A percentile compares a stretch with the other conserved stretches of the same genome.
Evolutionary conservation across 768 basidiomycete genomes (phyloP).

Genomic region (Trichaptum fuscoviolaceum): DNA sequence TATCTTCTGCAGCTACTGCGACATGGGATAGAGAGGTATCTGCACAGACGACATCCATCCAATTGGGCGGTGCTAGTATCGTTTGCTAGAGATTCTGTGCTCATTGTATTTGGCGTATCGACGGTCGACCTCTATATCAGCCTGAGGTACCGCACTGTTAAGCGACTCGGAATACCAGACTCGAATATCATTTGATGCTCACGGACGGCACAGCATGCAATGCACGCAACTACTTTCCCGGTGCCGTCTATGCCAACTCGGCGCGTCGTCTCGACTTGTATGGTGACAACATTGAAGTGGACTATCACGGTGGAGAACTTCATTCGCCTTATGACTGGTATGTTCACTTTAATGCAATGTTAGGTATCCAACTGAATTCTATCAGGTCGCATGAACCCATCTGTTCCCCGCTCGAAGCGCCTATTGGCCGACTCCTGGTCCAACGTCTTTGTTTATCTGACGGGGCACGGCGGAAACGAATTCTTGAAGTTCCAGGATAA

Average conservation of each 20-base stretch:
- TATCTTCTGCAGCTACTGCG: no score
- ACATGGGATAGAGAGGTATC: not conserved
- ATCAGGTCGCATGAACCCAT: slow-evolving; percentile 75
- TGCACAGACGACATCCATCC: slow-evolving; percentile 13
- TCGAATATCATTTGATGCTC: slow-evolving; percentile 99
- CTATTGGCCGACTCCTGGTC: slow-evolving; percentile 85
- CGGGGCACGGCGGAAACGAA: slow-evolving; percentile 96
- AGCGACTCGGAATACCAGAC: slow-evolving; percentile 96
- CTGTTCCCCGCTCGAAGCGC: slow-evolving; percentile 88
- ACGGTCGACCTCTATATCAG: not conserved
- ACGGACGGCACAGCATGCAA: slow-evolving; percentile 97
- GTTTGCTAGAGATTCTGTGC: slow-evolving; percentile 50
- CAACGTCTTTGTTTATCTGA: slow-evolving; percentile 97
- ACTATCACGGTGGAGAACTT: slow-evolving; percentile 98
- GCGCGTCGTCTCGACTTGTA: slow-evolving; percentile 82
- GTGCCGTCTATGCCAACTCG: slow-evolving; percentile 89
- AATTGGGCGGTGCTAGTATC: slow-evolving; percentile 99
- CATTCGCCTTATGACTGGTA: slow-evolving; percentile 86
- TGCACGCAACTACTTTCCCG: slow-evolving; percentile 85
- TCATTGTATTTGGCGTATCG: slow-evolving; percentile 9
- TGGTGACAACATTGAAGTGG: slow-evolving; percentile 95
- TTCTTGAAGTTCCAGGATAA: slow-evolving; percentile 99
- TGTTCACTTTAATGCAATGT: slow-evolving; percentile 16
- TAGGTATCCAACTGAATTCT: not conserved
- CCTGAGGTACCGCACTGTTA: slow-evolving; percentile 98